Evolutionary conservation across 495 filamentous ascomycete genomes (phyloP).

Genomic region (Wilcoxina mikolae): DNA sequence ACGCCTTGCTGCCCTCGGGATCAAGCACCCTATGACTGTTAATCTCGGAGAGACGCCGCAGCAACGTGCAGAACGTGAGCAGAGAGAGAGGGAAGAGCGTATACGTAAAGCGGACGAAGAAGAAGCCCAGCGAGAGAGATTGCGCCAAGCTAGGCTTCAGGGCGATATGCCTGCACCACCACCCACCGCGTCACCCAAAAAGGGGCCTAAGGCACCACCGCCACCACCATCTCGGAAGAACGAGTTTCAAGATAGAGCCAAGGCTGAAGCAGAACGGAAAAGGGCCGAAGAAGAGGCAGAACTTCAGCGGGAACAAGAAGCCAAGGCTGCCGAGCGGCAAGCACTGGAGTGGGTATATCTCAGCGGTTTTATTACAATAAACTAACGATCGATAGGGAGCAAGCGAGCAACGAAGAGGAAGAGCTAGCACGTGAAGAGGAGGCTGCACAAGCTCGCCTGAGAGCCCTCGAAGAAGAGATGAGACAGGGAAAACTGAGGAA

Average conservation of each 20-base stretch:
- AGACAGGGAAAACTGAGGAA: conserved; percentile 92
- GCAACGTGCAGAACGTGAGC: conserved; percentile 79
- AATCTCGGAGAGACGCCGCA: conserved; percentile 59
- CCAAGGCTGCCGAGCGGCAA: conserved; percentile 56
- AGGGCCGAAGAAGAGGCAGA: conserved; percentile 38
- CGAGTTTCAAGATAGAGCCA: conserved; percentile 41
- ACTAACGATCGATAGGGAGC: conserved; percentile 41
- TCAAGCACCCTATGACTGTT: conserved; percentile 56
- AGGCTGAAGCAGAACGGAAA: conserved; percentile 38
- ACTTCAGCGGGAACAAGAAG: conserved; percentile 51
- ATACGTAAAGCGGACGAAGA: conserved; percentile 84
- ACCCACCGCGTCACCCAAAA: conserved; percentile 34
- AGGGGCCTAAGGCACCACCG: conserved; percentile 68
- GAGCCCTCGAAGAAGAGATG: conserved; percentile 84
- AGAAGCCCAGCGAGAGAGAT: conserved; percentile 76
- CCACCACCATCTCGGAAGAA: conserved; percentile 68
- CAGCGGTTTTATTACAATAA: conserved; percentile 18
- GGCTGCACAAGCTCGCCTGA: conserved; percentile 65
- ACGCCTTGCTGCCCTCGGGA: conserved; percentile 78
- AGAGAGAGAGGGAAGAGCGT: conserved; percentile 70
- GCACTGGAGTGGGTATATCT: conserved; percentile 63
- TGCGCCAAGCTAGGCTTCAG: conserved; percentile 68
- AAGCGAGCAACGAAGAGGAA: conserved; percentile 58
- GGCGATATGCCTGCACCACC: conserved; percentile 55
- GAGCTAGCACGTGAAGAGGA: conserved; percentile 67